These are phyloP conservation scores for Shiraia bambusicola DNA, from an alignment of 2,329 filamentous ascomycete species.

Conservation along the genomic window DNA sequence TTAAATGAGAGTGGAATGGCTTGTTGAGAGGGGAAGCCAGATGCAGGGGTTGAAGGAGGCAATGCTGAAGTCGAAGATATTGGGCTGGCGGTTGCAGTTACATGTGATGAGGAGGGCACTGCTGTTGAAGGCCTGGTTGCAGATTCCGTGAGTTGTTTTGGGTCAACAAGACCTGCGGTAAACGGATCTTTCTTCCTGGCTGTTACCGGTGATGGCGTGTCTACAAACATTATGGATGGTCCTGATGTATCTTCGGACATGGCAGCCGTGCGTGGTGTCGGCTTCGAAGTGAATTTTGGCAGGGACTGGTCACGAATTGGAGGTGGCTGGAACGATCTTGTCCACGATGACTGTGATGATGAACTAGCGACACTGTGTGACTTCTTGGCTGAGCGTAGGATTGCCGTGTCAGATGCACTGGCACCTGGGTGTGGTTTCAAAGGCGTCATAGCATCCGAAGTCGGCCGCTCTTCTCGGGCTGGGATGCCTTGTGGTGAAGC, in stretches of 20 bases:
- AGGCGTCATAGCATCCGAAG: conserved; percentile 25
- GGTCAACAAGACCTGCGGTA: conserved; percentile 8
- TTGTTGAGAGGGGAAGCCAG: conserved; percentile 59
- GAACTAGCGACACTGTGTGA: conserved; percentile 18
- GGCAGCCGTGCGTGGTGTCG: conserved; percentile 70
- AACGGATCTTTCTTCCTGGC: conserved; percentile 24
- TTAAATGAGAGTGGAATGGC: conserved; percentile 78
- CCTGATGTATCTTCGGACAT: conserved; percentile 63
- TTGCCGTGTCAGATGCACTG: conserved; percentile 31
- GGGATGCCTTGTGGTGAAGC: conserved; percentile 13
- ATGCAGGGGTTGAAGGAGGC: conserved; percentile 17
- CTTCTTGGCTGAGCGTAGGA: conserved; percentile 13
- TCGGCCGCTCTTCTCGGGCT: conserved; percentile 13
- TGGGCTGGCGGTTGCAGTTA: conserved; percentile 1
- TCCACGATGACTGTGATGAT: conserved; percentile 23
- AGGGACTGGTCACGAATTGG: conserved; percentile 57
- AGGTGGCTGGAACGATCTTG: conserved; percentile 47
- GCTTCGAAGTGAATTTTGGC: conserved; percentile 69
- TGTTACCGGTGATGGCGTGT: conserved; percentile 39
- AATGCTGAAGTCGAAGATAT: conserved; percentile 1
- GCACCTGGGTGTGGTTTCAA: conserved; percentile 27
- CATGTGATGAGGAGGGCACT: conserved; percentile 7
- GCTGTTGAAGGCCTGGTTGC: conserved; percentile 4
- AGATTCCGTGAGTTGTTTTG: conserved; percentile 5
- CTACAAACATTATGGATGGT: conserved; percentile 74